Percentiles rank a stretch among this genome's conserved stretches.
These are phyloP conservation scores for Fomitopsis serialis DNA, from an alignment of 768 basidiomycete species.

Conservation along the genomic window DNA sequence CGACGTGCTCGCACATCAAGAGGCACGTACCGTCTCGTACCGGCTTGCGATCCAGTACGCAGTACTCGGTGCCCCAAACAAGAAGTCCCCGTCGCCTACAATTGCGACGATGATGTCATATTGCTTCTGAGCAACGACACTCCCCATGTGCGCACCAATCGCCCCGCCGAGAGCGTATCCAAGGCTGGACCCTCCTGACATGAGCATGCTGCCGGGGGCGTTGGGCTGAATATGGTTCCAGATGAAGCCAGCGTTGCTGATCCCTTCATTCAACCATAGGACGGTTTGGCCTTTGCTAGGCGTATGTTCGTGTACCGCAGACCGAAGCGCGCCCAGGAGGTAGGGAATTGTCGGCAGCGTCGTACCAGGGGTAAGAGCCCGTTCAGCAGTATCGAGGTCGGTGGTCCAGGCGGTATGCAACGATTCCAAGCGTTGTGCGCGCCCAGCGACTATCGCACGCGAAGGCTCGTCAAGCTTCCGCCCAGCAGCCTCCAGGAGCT, in stretches of 20 bases:
- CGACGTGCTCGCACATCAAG: not conserved
- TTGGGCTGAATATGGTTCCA: constrained; percentile 58
- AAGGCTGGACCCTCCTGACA: constrained; percentile 59
- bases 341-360: constrained; percentile 9
- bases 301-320: constrained; percentile 31
- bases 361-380: constrained; percentile 4
- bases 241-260: constrained; percentile 47
- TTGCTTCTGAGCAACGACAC: constrained; percentile 20
- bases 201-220: constrained; percentile 42
- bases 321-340: constrained; percentile 44
- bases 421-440: not conserved
- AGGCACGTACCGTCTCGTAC: constrained; percentile 53
- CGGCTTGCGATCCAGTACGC: constrained; percentile 69
- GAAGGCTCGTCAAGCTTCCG: not conserved
- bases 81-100: constrained; percentile 65
- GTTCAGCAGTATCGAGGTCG: constrained; percentile 15
- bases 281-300: constrained; percentile 30
- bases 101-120: constrained; percentile 52
- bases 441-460: not conserved
- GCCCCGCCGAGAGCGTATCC: constrained; percentile 67
- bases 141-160: constrained; percentile 51
- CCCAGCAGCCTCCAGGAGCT: constrained; percentile 22
- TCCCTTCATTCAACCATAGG: constrained; percentile 58
- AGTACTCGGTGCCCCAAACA: constrained; percentile 62
- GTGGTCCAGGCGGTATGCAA: constrained; percentile 13